These are phyloP conservation scores for Diaporthe eres DNA, from an alignment of 2,329 filamentous ascomycete species.

Conservation along the genomic window DNA sequence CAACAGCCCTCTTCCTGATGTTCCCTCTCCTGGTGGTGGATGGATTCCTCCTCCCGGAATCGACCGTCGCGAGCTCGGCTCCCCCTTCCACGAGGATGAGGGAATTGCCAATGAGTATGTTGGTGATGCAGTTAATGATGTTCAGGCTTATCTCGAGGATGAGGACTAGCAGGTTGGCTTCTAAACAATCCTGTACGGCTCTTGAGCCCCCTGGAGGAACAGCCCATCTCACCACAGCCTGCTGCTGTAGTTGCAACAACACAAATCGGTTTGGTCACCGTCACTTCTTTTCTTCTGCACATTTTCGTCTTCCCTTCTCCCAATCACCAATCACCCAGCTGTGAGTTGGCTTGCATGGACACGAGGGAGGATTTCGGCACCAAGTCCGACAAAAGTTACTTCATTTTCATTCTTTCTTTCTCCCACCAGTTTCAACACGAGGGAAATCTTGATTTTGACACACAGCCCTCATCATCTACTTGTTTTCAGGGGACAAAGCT, in stretches of 20 bases:
- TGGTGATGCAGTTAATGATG: not conserved
- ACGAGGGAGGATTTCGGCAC: conserved; percentile 4
- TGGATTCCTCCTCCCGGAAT: not conserved
- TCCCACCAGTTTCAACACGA: not conserved
- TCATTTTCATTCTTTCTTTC: conserved; percentile 16
- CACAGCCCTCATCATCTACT: conserved; percentile 25
- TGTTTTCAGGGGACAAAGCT: not conserved
- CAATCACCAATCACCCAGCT: conserved; percentile 20
- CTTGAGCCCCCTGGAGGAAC: conserved; percentile 24
- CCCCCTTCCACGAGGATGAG: not conserved
- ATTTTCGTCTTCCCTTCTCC: too few relatives aligned
- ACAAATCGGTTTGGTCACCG: conserved; percentile 1
- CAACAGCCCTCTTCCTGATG: not conserved
- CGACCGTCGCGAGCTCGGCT: not conserved
- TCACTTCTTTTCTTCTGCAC: conserved; percentile 9
- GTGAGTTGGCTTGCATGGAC: conserved; percentile 21
- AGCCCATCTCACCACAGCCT: not conserved
- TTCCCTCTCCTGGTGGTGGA: not conserved
- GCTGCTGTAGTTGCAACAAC: conserved; percentile 3
- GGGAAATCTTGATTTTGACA: conserved; percentile 5
- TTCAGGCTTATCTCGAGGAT: not conserved
- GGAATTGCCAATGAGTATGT: not conserved
- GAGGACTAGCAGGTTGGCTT: conserved; percentile 13
- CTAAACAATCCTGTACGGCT: conserved; percentile 8
- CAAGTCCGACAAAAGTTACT: conserved; percentile 19